Conservation (phyloP, 78 protist species). For the Dictyostelium firmibasis region DNA sequence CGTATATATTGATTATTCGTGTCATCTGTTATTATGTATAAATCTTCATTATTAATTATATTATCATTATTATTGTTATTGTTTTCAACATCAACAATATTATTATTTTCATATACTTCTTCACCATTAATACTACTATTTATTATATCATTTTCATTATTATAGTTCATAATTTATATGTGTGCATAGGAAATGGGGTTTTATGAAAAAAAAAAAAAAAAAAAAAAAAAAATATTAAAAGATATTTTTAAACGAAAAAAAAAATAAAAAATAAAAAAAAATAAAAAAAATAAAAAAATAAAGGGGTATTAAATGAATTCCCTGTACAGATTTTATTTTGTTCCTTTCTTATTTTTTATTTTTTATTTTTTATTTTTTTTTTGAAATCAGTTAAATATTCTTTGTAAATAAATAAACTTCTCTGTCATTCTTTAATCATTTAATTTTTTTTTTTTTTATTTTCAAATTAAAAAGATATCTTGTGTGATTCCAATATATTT, state of each 20-base stretch:
- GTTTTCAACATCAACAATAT: neutral
- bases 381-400: too few relatives aligned
- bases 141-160: neutral
- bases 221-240: neutral
- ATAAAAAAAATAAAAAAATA: too few relatives aligned
- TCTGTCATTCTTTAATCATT: too few relatives aligned
- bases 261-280: too few relatives aligned
- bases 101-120: neutral
- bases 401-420: too few relatives aligned
- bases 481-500: too few relatives aligned
- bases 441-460: too few relatives aligned
- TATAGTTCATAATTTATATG: neutral
- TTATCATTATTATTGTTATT: neutral
- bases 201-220: neutral
- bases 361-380: too few relatives aligned
- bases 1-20: neutral
- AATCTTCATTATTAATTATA: neutral
- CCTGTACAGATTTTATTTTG: neutral
- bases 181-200: neutral
- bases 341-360: too few relatives aligned
- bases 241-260: neutral
- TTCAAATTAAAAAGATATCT: too few relatives aligned
- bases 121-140: neutral
- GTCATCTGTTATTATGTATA: neutral
- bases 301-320: neutral